phyloP scores from a whole-genome alignment of 371 early-diverging fungal species.

The Mucor racemosus region DNA sequence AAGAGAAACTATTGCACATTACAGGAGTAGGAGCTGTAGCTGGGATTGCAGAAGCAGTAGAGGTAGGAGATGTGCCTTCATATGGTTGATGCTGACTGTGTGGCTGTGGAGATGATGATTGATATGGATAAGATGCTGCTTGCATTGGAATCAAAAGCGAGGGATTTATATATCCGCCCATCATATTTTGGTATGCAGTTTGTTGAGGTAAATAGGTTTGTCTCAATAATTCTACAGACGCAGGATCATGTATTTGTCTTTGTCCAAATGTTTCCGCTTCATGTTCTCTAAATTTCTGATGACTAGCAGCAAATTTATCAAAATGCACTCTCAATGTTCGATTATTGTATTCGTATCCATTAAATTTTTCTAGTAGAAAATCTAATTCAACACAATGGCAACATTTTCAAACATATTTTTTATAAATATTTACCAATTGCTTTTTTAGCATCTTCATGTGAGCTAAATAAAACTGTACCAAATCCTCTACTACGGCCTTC shows the following conservation, averaged over 20 bases:
- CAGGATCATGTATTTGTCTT: conserved; percentile 8
- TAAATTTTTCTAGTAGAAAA: conserved; percentile 46
- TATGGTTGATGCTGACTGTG: neutral
- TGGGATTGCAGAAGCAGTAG: neutral
- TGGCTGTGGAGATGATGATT: neutral
- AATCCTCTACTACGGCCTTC: conserved; percentile 68
- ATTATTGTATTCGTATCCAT: conserved; percentile 76
- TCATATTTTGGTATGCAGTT: neutral
- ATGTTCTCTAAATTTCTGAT: conserved; percentile 12
- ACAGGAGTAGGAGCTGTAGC: neutral
- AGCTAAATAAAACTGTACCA: conserved; percentile 72
- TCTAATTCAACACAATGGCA: neutral
- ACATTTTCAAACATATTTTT: neutral
- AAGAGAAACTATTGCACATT: too few species aligned
- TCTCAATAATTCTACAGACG: conserved; percentile 12
- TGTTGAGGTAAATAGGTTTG: conserved; percentile 13
- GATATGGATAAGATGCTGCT: neutral
- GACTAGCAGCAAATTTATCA: conserved; percentile 21
- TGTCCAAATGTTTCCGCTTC: neutral
- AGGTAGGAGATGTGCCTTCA: too few species aligned
- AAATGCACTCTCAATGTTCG: conserved; percentile 70
- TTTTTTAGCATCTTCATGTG: conserved; percentile 68
- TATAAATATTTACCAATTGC: conserved; percentile 60
- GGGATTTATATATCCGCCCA: neutral
- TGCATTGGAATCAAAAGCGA: neutral